phyloP scores from a whole-genome alignment of 2,329 filamentous ascomycete species.

The Scedosporium dehoogii region DNA sequence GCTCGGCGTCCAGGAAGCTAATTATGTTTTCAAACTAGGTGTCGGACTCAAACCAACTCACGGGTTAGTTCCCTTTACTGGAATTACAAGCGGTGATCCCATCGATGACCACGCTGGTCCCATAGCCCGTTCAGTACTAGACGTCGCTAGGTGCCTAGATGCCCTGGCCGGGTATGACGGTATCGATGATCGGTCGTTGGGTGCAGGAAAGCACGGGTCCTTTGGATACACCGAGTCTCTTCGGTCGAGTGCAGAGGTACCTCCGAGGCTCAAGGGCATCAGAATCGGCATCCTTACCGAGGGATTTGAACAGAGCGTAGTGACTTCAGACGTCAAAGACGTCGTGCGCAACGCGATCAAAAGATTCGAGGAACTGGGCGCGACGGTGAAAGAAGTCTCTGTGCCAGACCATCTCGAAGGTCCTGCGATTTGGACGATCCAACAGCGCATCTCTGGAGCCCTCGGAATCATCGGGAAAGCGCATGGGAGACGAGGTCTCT shows the following conservation, averaged over 20 bases:
- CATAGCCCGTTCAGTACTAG: slow-evolving; percentile 27
- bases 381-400: slow-evolving; percentile 37
- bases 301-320: slow-evolving; percentile 27
- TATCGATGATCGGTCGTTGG: slow-evolving; percentile 34
- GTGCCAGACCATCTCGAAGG: slow-evolving; percentile 38
- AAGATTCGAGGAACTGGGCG: slow-evolving; percentile 34
- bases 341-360: slow-evolving; percentile 30
- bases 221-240: slow-evolving; percentile 16
- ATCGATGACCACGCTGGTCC: slow-evolving; percentile 41
- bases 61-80: slow-evolving; percentile 40
- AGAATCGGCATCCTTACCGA: slow-evolving; percentile 34
- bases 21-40: slow-evolving; percentile 4
- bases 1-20: background rate
- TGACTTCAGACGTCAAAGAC: slow-evolving; percentile 27
- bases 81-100: slow-evolving; percentile 35
- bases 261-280: slow-evolving; percentile 18
- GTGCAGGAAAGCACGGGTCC: slow-evolving; percentile 18
- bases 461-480: slow-evolving; percentile 31
- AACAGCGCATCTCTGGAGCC: slow-evolving; percentile 33
- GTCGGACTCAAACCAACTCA: slow-evolving; percentile 42
- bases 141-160: slow-evolving; percentile 31
- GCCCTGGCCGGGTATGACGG: slow-evolving; percentile 37
- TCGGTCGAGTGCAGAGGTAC: slow-evolving; percentile 2
- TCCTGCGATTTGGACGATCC: slow-evolving; percentile 39
- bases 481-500: slow-evolving; percentile 35